phyloP scores from a whole-genome alignment of 2,329 filamentous ascomycete genomes.

The Pseudogymnoascus sp. region DNA sequence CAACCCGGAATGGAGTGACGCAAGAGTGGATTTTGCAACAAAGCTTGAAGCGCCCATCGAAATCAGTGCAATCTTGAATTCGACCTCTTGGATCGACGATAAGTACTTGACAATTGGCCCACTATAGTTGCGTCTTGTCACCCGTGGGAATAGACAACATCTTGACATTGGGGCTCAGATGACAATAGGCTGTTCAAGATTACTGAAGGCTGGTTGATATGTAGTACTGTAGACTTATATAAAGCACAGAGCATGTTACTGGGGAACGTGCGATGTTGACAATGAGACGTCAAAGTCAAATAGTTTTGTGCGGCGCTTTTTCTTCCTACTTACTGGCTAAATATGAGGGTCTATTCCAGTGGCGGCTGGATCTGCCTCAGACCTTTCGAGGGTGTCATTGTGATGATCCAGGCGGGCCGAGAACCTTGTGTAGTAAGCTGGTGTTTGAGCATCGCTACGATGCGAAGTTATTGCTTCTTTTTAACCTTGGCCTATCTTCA shows the following conservation, averaged over 20 bases:
- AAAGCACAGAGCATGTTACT: background rate
- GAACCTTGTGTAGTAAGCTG: background rate
- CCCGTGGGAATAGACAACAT: background rate
- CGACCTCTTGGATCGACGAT: constrained; percentile 36
- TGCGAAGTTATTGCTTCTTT: background rate
- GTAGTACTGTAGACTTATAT: background rate
- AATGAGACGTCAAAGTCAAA: background rate
- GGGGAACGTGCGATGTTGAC: background rate
- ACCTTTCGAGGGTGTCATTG: background rate
- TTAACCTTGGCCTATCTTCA: background rate
- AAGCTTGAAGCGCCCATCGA: constrained; percentile 12
- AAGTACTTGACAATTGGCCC: constrained; percentile 13
- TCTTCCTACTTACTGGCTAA: background rate
- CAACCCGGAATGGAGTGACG: constrained; percentile 13
- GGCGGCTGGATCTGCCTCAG: background rate
- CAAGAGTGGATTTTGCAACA: background rate
- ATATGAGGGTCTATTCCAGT: background rate
- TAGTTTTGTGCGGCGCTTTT: background rate
- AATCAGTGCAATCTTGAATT: constrained; percentile 33
- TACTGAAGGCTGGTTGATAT: background rate
- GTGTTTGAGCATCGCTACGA: background rate
- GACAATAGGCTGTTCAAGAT: background rate
- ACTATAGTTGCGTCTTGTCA: background rate
- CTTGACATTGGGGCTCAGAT: background rate
- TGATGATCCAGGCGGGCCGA: background rate